Evolutionary conservation across 2,329 filamentous ascomycete genomes (phyloP).

Genomic region (Venturia pyrina): DNA sequence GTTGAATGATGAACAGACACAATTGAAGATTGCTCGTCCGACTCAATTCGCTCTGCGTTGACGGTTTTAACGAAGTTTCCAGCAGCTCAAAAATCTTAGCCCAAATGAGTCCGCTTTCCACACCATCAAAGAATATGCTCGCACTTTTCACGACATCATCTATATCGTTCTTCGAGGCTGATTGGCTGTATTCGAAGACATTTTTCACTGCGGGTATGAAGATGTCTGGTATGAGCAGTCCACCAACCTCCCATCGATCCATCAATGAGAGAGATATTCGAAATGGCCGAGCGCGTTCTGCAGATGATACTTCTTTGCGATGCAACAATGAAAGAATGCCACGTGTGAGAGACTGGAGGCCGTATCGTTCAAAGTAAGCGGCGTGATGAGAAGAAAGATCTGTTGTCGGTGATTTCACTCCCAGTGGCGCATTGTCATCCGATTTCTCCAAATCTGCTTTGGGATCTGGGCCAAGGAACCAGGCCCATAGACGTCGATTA

Average conservation of each 20-base stretch:
- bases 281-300: conserved; percentile 73
- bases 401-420: conserved; percentile 37
- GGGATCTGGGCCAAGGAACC: conserved; percentile 79
- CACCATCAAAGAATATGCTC: conserved; percentile 92
- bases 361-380: conserved; percentile 70
- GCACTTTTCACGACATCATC: conserved; percentile 85
- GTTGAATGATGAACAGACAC: conserved; percentile 68
- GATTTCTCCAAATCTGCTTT: conserved; percentile 28
- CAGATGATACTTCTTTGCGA: conserved; percentile 40
- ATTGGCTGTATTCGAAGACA: conserved; percentile 62
- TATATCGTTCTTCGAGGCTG: conserved; percentile 60
- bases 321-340: conserved; percentile 71
- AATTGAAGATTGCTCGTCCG: conserved; percentile 56
- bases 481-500: conserved; percentile 89
- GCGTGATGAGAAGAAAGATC: conserved; percentile 38
- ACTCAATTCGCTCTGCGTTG: conserved; percentile 39
- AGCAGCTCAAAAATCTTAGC: conserved; percentile 66
- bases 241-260: conserved; percentile 97
- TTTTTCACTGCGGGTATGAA: conserved; percentile 80
- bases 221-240: conserved; percentile 74
- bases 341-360: conserved; percentile 61
- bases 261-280: conserved; percentile 89
- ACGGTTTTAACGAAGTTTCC: conserved; percentile 35
- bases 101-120: conserved; percentile 90
- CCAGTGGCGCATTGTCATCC: conserved; percentile 29